Evolutionary conservation across 371 early-diverging fungal genomes (phyloP).

Genomic region (Gilbertella persicaria): DNA sequence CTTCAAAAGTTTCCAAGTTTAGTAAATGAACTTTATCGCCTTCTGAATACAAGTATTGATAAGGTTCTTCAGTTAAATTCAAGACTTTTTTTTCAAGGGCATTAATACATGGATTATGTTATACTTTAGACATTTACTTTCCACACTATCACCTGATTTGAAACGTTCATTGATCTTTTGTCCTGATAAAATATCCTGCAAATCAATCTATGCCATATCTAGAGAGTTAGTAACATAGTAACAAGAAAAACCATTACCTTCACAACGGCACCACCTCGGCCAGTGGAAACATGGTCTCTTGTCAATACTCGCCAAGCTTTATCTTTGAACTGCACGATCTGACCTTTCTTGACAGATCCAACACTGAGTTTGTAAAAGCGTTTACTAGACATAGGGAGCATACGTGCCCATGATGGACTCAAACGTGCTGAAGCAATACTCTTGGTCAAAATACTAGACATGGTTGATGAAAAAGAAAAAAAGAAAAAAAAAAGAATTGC

Average conservation of each 20-base stretch:
- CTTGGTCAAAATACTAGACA: slow-evolving; percentile 3
- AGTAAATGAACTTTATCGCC: slow-evolving; percentile 65
- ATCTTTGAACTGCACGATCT: slow-evolving; percentile 48
- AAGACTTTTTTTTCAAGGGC: slow-evolving; percentile 35
- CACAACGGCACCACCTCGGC: slow-evolving; percentile 55
- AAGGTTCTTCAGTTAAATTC: slow-evolving; percentile 64
- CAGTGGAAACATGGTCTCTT: slow-evolving; percentile 46
- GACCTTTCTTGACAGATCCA: slow-evolving; percentile 48
- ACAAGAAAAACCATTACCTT: slow-evolving; percentile 29
- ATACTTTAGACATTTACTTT: slow-evolving; percentile 37
- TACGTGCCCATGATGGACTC: neutral
- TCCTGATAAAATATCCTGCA: slow-evolving; percentile 57
- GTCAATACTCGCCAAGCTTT: slow-evolving; percentile 47
- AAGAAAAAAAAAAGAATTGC: neutral
- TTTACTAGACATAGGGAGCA: neutral
- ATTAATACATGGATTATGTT: neutral
- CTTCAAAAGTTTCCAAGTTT: slow-evolving; percentile 73
- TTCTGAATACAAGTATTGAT: slow-evolving; percentile 73
- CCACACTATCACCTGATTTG: slow-evolving; percentile 62
- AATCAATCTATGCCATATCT: slow-evolving; percentile 52
- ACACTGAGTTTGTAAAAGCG: slow-evolving; percentile 46
- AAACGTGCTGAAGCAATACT: neutral
- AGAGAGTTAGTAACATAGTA: neutral
- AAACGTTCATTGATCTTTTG: slow-evolving; percentile 65
- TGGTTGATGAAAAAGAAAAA: neutral